phyloP scores from a whole-genome alignment of 164 flowering plant genomes.

The Dillenia suffruticosa region DNA sequence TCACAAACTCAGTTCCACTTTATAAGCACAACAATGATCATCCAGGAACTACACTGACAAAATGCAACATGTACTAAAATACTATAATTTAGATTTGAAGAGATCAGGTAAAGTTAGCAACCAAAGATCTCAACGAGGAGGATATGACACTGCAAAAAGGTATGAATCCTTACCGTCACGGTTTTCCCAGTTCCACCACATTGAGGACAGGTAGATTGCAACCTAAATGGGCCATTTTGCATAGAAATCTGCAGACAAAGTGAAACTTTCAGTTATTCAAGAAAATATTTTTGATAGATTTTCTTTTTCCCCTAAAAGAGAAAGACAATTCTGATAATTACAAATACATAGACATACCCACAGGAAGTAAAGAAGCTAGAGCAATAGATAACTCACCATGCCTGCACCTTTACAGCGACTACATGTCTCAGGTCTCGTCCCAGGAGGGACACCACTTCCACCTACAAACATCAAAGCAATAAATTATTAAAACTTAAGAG shows the following conservation, averaged over 20 bases:
- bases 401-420: constrained; percentile 81
- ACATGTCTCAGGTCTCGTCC: constrained; percentile 86
- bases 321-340: not conserved
- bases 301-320: too few species aligned
- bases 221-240: constrained; percentile 65
- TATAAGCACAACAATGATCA: too few species aligned
- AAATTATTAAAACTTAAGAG: too few species aligned
- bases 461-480: constrained; percentile 32
- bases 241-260: constrained; percentile 38
- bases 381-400: constrained; percentile 44
- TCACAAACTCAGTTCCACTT: too few species aligned
- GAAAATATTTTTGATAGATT: constrained; percentile 2
- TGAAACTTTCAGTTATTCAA: constrained; percentile 7
- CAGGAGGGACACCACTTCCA: constrained; percentile 97
- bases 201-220: constrained; percentile 61
- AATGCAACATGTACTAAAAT: not conserved
- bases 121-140: too few species aligned
- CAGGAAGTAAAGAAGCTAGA: not conserved
- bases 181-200: constrained; percentile 82
- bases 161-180: constrained; percentile 46
- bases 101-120: too few species aligned
- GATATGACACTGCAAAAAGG: too few species aligned
- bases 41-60: not conserved
- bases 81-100: not conserved
- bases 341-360: not conserved